Base-by-base conservation (phyloP, 805 yeast species). In the Metschnikowia similis region DNA sequence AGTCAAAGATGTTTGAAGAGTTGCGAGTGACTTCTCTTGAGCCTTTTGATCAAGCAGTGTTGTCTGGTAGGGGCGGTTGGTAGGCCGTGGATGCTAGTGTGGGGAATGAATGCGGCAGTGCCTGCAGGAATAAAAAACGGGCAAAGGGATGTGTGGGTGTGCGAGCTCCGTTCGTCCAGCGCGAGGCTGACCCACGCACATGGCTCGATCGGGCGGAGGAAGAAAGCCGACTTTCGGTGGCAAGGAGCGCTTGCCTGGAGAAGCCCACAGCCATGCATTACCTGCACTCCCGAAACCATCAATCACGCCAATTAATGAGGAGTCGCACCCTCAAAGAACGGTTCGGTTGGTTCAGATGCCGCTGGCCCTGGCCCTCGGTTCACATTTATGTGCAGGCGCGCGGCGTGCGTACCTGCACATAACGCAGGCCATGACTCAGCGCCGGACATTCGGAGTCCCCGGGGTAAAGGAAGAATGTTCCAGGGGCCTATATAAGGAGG, bases 391-490 rank as follows among this genome's bases (percentile, higher is more conserved):
- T 30, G 44, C 21, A 21, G 21, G 21, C 35, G 6, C 8, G 41
- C 31, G 34, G 26, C 36, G 45, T 30, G 9, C 36, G 6, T n/a
- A n/a, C 45, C 45, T 41, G 37, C 45, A 41, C 7, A 7, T n/a
- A 31, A 4, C 17, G 13, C n/a, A 11, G 26, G 14, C 29, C 28
- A 36, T 41, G 45, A 41, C 37, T 41, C 37, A 41, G 40, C 32
- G 41, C 51, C 58, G 56, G 55, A 32, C 50, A 17, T 45, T 42
- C 57, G 56, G 58, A 51, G 30, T 21, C 41, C 49, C 54, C 55
- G 56, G 58, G 56, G 55, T 43, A 54, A 43, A 36, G 52, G 57
- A 51, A 37, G 27, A 17, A 21, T 16, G 34, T 17, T 8, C 26
- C 13, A 10, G 26, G 38, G 38, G 38, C 38, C 8, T 36, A 36